A percentile compares a stretch with the other conserved stretches of the same genome.
These are phyloP conservation scores for Magnaporthiopsis rhizophila DNA, from an alignment of 2,329 filamentous ascomycete species.

Conservation along the genomic window DNA sequence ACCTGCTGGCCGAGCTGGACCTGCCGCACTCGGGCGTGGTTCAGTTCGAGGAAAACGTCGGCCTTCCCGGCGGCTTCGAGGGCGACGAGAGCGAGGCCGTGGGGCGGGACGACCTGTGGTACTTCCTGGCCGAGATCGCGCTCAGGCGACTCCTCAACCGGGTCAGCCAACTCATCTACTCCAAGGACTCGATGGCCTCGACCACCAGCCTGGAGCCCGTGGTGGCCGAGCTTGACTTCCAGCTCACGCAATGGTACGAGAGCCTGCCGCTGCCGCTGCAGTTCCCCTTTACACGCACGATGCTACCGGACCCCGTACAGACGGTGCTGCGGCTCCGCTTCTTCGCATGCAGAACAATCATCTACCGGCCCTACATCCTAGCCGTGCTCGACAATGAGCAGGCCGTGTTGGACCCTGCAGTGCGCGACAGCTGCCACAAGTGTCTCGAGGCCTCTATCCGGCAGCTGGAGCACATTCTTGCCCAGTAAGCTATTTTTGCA, in stretches of 20 bases:
- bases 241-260: constrained; percentile 80
- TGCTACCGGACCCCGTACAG: constrained; percentile 66
- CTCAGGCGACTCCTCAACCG: constrained; percentile 68
- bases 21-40: constrained; percentile 77
- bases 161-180: constrained; percentile 73
- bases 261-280: constrained; percentile 66
- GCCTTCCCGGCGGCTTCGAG: constrained; percentile 70
- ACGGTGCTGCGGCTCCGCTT: constrained; percentile 73
- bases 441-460: constrained; percentile 73
- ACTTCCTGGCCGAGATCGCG: constrained; percentile 77
- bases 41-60: constrained; percentile 73
- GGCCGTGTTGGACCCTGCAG: constrained; percentile 60
- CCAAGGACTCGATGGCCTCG: constrained; percentile 62
- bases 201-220: constrained; percentile 69
- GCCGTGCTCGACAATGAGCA: constrained; percentile 73
- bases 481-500: constrained; percentile 51
- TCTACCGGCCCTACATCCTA: constrained; percentile 76
- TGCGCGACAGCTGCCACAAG: constrained; percentile 71
- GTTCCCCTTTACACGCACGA: constrained; percentile 63
- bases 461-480: constrained; percentile 70
- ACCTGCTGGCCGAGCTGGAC: constrained; percentile 71
- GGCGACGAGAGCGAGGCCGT: constrained; percentile 56
- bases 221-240: constrained; percentile 72
- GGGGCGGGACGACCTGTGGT: constrained; percentile 74
- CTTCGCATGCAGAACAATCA: constrained; percentile 79